Conservation (phyloP, 2,329 filamentous ascomycete species). For the Pseudomassariella vexata region DNA sequence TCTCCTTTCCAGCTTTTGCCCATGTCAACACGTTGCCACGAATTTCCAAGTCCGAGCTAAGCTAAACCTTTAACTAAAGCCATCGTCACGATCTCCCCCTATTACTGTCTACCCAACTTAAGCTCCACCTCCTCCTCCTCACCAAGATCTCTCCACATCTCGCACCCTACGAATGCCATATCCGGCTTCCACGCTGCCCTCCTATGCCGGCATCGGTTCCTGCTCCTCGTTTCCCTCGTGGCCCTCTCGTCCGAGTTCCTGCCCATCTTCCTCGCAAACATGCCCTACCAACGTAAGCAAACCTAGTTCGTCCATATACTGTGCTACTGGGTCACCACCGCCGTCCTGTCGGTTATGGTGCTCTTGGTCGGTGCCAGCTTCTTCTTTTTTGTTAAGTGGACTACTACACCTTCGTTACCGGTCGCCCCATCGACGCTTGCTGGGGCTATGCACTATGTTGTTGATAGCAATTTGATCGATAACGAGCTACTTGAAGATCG, state of each 20-base stretch:
- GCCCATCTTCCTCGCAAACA: slow-evolving; percentile 30
- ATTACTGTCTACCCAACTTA: slow-evolving; percentile 26
- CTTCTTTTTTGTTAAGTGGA: slow-evolving; percentile 24
- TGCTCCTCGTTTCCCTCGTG: slow-evolving; percentile 24
- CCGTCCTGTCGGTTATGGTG: slow-evolving; percentile 30
- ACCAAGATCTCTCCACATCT: no score
- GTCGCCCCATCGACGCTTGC: slow-evolving; percentile 28
- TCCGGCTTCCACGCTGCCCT: slow-evolving; percentile 27
- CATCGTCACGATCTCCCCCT: slow-evolving; percentile 29
- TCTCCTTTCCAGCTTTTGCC: no score
- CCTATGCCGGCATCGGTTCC: slow-evolving; percentile 23
- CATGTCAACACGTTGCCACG: no score
- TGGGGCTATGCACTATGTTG: slow-evolving; percentile 28
- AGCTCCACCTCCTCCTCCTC: slow-evolving; percentile 27
- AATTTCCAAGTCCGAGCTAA: no score
- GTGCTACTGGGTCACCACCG: slow-evolving; percentile 25
- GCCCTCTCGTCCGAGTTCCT: slow-evolving; percentile 31
- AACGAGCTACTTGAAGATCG: no score
- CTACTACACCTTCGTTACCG: slow-evolving; percentile 30
- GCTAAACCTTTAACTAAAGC: no score
- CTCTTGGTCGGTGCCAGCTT: slow-evolving; percentile 26
- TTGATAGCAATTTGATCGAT: no score
- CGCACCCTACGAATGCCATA: slow-evolving; percentile 24
- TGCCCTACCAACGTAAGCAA: slow-evolving; percentile 30
- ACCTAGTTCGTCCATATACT: slow-evolving; percentile 24